A percentile compares a stretch with the other conserved stretches of the same genome.
Evolutionary conservation across 1,284 basidiomycete genomes (phyloP).

Genomic region (Leccinum solheimii): DNA sequence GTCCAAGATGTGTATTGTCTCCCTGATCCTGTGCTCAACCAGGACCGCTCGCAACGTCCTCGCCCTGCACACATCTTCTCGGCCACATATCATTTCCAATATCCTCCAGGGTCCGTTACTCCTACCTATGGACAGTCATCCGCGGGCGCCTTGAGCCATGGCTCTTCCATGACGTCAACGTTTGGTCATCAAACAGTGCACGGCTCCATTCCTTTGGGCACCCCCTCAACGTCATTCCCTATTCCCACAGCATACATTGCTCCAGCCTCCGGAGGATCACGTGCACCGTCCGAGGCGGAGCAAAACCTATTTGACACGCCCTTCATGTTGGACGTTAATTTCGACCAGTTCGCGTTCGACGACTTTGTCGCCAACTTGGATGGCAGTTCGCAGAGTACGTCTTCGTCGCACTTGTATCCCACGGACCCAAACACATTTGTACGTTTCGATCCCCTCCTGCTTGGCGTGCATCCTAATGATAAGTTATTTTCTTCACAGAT

Average conservation of each 20-base stretch:
- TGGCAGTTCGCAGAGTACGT: constrained; percentile 2
- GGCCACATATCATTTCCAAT: constrained; percentile 53
- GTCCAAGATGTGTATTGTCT: constrained; percentile 52
- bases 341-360: constrained; percentile 31
- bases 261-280: background rate
- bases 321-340: constrained; percentile 32
- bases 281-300: constrained; percentile 10
- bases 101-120: constrained; percentile 23
- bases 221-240: constrained; percentile 9
- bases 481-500: constrained; percentile 14
- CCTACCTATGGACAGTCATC: constrained; percentile 7
- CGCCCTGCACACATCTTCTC: constrained; percentile 45
- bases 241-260: background rate
- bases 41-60: constrained; percentile 22
- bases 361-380: constrained; percentile 25
- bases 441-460: constrained; percentile 9
- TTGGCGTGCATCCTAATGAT: constrained; percentile 12
- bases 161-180: constrained; percentile 22
- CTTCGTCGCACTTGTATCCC: constrained; percentile 16
- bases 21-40: constrained; percentile 23
- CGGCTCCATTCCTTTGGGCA: background rate
- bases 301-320: constrained; percentile 34
- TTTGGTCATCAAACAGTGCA: constrained; percentile 14
- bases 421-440: constrained; percentile 22
- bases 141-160: background rate